phyloP scores from a whole-genome alignment of 2,329 filamentous ascomycete genomes.

The Ophiocordyceps australis region DNA sequence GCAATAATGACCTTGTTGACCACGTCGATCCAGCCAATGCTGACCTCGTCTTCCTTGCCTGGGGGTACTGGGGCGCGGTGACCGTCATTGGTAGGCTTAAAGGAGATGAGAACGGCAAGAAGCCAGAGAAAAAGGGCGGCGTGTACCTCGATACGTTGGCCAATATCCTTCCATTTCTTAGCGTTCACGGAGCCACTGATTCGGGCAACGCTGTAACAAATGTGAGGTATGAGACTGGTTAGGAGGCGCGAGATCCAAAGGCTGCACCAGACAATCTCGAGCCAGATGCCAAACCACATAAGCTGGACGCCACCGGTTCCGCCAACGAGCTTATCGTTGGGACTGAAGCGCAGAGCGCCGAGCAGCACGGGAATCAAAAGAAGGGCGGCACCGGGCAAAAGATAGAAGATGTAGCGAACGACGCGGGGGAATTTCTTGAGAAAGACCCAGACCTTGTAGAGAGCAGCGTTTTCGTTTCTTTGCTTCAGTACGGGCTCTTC shows the following conservation, averaged over 20 bases:
- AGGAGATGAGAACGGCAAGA: conserved; percentile 71
- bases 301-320: conserved; percentile 58
- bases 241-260: conserved; percentile 57
- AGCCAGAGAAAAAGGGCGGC: conserved; percentile 84
- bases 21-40: conserved; percentile 52
- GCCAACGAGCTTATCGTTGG: conserved; percentile 27
- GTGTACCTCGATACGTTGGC: conserved; percentile 68
- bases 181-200: conserved; percentile 65
- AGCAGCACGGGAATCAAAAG: conserved; percentile 27
- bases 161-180: conserved; percentile 89
- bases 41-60: conserved; percentile 20
- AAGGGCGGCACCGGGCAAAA: conserved; percentile 23
- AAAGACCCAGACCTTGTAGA: conserved; percentile 23
- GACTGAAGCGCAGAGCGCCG: conserved; percentile 19
- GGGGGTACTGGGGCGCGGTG: conserved; percentile 21
- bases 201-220: conserved; percentile 38
- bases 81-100: conserved; percentile 59
- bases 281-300: conserved; percentile 89
- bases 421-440: conserved; percentile 30
- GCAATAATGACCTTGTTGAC: conserved; percentile 77
- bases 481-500: conserved; percentile 12
- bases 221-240: conserved; percentile 28
- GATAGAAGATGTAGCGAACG: conserved; percentile 28
- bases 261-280: conserved; percentile 83
- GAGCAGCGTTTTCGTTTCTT: conserved; percentile 12